Evolutionary conservation across 2,329 filamentous ascomycete species (phyloP).

Genomic region (Colletotrichum eleusines): DNA sequence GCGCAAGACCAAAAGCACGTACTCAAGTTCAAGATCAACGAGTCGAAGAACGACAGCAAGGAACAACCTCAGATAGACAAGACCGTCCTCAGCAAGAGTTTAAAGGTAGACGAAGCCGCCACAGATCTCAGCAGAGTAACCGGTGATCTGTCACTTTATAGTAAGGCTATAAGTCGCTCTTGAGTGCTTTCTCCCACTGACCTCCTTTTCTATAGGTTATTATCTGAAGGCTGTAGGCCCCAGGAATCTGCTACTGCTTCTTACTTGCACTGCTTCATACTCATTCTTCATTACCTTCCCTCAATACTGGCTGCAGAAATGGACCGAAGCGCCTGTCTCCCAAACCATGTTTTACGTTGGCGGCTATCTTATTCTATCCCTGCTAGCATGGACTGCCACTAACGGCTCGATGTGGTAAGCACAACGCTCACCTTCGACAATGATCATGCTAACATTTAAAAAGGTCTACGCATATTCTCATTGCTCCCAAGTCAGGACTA

Average conservation of each 20-base stretch:
- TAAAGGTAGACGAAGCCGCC: slow-evolving; percentile 22
- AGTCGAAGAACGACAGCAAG: neutral
- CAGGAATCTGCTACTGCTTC: slow-evolving; percentile 21
- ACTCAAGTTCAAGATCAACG: neutral
- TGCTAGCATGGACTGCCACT: too few relatives aligned
- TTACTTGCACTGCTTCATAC: slow-evolving; percentile 23
- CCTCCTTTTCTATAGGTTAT: neutral
- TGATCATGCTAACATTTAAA: too few relatives aligned
- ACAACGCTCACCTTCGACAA: too few relatives aligned
- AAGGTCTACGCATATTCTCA: too few relatives aligned
- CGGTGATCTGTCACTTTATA: slow-evolving; percentile 30
- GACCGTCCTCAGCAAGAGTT: neutral
- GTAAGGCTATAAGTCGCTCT: neutral
- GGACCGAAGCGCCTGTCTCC: slow-evolving; percentile 27
- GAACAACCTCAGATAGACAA: slow-evolving; percentile 10
- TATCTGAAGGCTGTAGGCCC: slow-evolving; percentile 14
- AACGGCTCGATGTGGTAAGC: too few relatives aligned
- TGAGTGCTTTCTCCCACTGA: too few relatives aligned
- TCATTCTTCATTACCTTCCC: slow-evolving; percentile 26
- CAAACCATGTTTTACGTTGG: neutral
- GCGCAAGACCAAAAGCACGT: neutral
- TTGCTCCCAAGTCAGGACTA: too few relatives aligned
- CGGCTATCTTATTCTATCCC: too few relatives aligned
- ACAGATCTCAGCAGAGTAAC: slow-evolving; percentile 21
- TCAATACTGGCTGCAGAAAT: slow-evolving; percentile 36